Conservation (phyloP, 192 early-diverging fungal genomes). For the Mortierella claussenii region DNA sequence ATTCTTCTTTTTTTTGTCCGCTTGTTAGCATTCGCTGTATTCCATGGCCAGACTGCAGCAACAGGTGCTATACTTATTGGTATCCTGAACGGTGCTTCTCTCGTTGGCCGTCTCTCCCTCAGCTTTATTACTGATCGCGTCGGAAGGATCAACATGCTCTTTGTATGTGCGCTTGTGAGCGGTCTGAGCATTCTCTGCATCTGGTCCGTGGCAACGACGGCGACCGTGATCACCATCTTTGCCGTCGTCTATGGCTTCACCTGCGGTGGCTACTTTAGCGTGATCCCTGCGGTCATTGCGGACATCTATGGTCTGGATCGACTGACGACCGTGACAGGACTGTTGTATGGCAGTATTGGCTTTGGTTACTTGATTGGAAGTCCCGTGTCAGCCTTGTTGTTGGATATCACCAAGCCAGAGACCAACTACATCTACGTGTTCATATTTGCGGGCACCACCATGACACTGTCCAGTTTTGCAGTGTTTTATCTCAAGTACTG, state of each 20-base stretch:
- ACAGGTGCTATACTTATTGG: conserved; percentile 52
- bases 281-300: conserved; percentile 48
- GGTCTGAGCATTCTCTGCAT: conserved; percentile 49
- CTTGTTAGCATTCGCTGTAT: conserved; percentile 52
- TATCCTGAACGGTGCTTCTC: conserved; percentile 53
- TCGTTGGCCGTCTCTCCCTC: conserved; percentile 39
- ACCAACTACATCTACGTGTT: conserved; percentile 46
- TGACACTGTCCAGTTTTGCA: conserved; percentile 45
- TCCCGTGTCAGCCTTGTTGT: conserved; percentile 36
- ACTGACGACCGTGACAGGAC: conserved; percentile 40
- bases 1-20: neutral
- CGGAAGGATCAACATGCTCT: conserved; percentile 54
- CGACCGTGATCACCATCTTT: conserved; percentile 25
- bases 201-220: conserved; percentile 40
- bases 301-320: conserved; percentile 50
- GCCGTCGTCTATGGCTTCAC: conserved; percentile 52
- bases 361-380: conserved; percentile 47
- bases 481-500: conserved; percentile 51
- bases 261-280: conserved; percentile 45
- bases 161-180: conserved; percentile 47
- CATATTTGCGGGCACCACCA: conserved; percentile 39
- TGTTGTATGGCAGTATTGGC: conserved; percentile 47
- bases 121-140: conserved; percentile 52
- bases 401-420: conserved; percentile 44
- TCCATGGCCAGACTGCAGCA: conserved; percentile 40